A percentile compares a stretch with the other conserved stretches of the same genome.
Evolutionary conservation across 164 flowering plant genomes (phyloP).

Genomic region (Nelumbo lutea): DNA sequence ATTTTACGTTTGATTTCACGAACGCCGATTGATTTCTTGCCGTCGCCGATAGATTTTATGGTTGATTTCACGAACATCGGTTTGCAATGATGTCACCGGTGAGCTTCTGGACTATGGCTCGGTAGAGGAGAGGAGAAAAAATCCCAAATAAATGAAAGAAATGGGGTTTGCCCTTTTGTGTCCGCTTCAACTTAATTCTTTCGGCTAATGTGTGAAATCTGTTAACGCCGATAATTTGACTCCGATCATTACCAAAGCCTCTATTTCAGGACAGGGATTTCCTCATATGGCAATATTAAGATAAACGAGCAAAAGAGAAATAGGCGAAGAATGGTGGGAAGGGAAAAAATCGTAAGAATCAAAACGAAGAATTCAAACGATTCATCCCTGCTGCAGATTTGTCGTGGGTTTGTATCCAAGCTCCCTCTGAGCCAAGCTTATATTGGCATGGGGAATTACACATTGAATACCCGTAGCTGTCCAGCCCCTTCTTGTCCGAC

Average conservation of each 20-base stretch:
- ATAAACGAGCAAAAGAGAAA: slow-evolving; percentile 13
- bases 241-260: slow-evolving; percentile 10
- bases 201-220: too few relatives aligned
- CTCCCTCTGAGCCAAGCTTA: slow-evolving; percentile 72
- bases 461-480: slow-evolving; percentile 77
- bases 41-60: too few relatives aligned
- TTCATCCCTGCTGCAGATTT: slow-evolving; percentile 86
- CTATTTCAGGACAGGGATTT: slow-evolving; percentile 16
- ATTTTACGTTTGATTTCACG: too few relatives aligned
- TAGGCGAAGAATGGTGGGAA: slow-evolving; percentile 14
- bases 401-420: slow-evolving; percentile 83
- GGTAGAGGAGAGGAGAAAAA: too few relatives aligned
- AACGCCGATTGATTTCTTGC: too few relatives aligned
- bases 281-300: slow-evolving; percentile 21
- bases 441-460: slow-evolving; percentile 83
- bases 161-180: too few relatives aligned
- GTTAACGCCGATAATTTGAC: not conserved
- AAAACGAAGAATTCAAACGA: slow-evolving; percentile 37
- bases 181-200: too few relatives aligned
- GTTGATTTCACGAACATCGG: too few relatives aligned
- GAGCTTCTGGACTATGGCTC: too few relatives aligned
- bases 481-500: slow-evolving; percentile 72
- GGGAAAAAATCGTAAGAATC: slow-evolving; percentile 52
- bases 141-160: too few relatives aligned
- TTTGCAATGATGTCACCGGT: too few relatives aligned